Evolutionary conservation across 345 rosid species (phyloP).

Genomic region (Eucalyptus shirleyi): DNA sequence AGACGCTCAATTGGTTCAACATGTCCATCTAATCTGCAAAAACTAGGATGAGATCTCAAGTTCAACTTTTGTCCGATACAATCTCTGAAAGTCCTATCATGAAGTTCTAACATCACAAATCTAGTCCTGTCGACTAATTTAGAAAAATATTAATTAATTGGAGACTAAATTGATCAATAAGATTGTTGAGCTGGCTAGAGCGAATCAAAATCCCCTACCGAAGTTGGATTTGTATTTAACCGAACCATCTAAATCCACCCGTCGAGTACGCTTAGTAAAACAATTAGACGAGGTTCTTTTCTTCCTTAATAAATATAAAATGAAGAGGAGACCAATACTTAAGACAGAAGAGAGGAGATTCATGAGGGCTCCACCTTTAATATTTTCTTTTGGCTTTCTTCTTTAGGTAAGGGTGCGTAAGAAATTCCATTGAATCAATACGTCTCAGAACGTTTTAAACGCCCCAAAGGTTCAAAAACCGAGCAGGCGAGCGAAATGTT

Average conservation of each 20-base stretch:
- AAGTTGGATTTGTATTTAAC: background rate
- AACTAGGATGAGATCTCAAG: background rate
- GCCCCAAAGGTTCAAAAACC: too few relatives aligned
- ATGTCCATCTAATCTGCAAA: background rate
- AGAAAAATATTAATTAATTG: rapidly evolving
- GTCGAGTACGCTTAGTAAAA: background rate
- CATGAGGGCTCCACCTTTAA: background rate
- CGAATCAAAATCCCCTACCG: rapidly evolving
- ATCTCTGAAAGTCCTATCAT: too few relatives aligned
- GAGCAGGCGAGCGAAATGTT: too few relatives aligned
- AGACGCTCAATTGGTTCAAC: background rate
- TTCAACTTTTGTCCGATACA: too few relatives aligned
- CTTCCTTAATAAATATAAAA: background rate
- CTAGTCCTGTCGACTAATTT: rapidly evolving
- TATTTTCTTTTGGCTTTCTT: background rate
- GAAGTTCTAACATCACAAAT: too few relatives aligned
- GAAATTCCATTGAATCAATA: background rate
- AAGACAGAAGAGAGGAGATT: background rate
- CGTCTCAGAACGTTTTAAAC: background rate
- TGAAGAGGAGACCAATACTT: background rate
- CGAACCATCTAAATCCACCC: background rate
- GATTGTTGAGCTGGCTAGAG: background rate
- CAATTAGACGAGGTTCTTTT: background rate
- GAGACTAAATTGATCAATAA: background rate
- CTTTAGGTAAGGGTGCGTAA: background rate